Evolutionary conservation across 2,329 filamentous ascomycete species (phyloP).

Genomic region (Colletotrichum sp.): DNA sequence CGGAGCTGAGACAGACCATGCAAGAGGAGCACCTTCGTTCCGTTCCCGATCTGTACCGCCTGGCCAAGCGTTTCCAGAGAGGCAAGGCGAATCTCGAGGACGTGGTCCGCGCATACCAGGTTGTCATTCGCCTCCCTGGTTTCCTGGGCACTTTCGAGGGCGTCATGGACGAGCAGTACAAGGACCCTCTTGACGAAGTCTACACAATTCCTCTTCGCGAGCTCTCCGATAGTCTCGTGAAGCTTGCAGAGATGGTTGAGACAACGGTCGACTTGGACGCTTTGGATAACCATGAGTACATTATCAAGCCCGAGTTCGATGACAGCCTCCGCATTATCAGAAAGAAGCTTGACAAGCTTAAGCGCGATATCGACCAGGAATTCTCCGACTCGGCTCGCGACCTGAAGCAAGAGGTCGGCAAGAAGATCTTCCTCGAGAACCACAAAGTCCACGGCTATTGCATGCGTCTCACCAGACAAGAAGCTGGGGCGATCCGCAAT

Average conservation of each 20-base stretch:
- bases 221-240: conserved; percentile 79
- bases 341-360: conserved; percentile 86
- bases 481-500: conserved; percentile 92
- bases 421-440: conserved; percentile 97
- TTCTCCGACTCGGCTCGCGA: conserved; percentile 79
- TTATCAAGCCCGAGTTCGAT: conserved; percentile 98
- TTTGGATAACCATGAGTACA: conserved; percentile 95
- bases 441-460: conserved; percentile 97
- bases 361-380: conserved; percentile 82
- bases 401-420: conserved; percentile 90
- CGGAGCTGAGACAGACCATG: conserved; percentile 91
- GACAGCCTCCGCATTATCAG: conserved; percentile 86
- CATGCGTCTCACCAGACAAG: conserved; percentile 88
- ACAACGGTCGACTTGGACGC: conserved; percentile 96
- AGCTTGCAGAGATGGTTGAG: conserved; percentile 97
- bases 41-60: conserved; percentile 90
- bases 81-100: conserved; percentile 92
- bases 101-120: conserved; percentile 94
- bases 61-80: conserved; percentile 94
- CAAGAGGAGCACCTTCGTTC: conserved; percentile 94
- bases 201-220: conserved; percentile 86
- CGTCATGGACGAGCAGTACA: conserved; percentile 95
- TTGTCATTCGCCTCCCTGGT: conserved; percentile 87
- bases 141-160: conserved; percentile 89
- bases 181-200: conserved; percentile 81